Conservation (phyloP, 2,329 filamentous ascomycete genomes). For the Dactylellina cionopaga region DNA sequence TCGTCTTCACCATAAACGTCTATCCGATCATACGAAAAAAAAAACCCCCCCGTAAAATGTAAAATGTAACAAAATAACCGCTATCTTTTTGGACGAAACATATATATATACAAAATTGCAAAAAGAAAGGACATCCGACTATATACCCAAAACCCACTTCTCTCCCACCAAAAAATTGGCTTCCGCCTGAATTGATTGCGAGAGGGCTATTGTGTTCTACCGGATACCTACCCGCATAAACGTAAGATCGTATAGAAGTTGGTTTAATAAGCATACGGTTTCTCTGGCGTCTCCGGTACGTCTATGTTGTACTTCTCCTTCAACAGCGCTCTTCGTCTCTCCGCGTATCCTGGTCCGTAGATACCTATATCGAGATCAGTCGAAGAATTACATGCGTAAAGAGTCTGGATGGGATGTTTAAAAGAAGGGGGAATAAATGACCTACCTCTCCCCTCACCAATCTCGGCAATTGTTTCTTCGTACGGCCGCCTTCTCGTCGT, state of each 20-base stretch:
- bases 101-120: conserved; percentile 32
- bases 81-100: conserved; percentile 8
- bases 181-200: too few relatives aligned
- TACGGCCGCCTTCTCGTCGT: conserved; percentile 77
- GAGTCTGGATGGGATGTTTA: too few relatives aligned
- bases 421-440: too few relatives aligned
- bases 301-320: conserved; percentile 90
- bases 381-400: too few relatives aligned
- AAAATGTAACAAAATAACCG: conserved; percentile 5
- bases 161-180: not conserved
- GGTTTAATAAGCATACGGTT: conserved; percentile 61
- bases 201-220: too few relatives aligned
- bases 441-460: conserved; percentile 89
- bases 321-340: conserved; percentile 81
- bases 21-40: too few relatives aligned
- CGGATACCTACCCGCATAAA: too few relatives aligned
- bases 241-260: too few relatives aligned
- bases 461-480: conserved; percentile 80
- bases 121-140: conserved; percentile 9
- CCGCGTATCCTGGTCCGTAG: conserved; percentile 81
- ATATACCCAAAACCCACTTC: conserved; percentile 6
- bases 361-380: conserved; percentile 70
- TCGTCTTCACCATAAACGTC: too few relatives aligned
- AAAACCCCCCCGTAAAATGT: too few relatives aligned
- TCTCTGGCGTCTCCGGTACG: conserved; percentile 67